Evolutionary conservation across 129 eudicot species (phyloP).

Genomic region (Helianthus tuberosus): DNA sequence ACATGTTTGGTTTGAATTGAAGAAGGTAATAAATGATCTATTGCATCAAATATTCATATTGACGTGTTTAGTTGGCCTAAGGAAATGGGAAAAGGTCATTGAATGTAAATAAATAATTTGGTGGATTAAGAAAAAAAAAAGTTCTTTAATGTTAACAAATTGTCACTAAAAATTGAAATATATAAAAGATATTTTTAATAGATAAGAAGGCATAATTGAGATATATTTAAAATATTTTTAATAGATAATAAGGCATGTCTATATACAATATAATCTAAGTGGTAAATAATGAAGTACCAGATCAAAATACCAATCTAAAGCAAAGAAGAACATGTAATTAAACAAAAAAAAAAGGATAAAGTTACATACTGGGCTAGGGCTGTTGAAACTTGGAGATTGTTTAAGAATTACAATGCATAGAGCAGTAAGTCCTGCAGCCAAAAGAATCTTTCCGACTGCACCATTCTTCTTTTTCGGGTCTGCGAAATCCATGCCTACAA

Average conservation of each 20-base stretch:
- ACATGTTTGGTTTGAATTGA: background rate
- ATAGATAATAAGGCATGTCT: background rate
- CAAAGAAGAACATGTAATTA: background rate
- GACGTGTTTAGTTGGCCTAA: background rate
- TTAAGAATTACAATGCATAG: slow-evolving; percentile 63
- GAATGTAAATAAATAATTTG: background rate
- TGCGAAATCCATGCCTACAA: slow-evolving; percentile 64
- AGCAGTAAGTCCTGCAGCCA: slow-evolving; percentile 64
- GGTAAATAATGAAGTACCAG: too few species aligned
- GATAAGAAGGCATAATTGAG: too few species aligned
- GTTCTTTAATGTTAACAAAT: background rate
- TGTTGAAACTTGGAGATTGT: slow-evolving; percentile 50
- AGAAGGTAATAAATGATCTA: background rate
- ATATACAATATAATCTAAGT: background rate
- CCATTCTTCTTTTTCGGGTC: slow-evolving; percentile 57
- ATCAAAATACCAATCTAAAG: slow-evolving; percentile 3
- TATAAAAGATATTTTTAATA: too few species aligned
- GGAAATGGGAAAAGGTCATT: background rate
- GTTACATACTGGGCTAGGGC: slow-evolving; percentile 56
- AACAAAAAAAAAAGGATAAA: background rate
- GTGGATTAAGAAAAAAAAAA: background rate
- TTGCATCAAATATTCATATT: background rate
- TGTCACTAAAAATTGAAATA: background rate
- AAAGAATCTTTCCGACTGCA: slow-evolving; percentile 50
- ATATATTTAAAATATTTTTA: too few species aligned